Evolutionary conservation across 768 basidiomycete species (phyloP).

Genomic region (Collybia mongolica): DNA sequence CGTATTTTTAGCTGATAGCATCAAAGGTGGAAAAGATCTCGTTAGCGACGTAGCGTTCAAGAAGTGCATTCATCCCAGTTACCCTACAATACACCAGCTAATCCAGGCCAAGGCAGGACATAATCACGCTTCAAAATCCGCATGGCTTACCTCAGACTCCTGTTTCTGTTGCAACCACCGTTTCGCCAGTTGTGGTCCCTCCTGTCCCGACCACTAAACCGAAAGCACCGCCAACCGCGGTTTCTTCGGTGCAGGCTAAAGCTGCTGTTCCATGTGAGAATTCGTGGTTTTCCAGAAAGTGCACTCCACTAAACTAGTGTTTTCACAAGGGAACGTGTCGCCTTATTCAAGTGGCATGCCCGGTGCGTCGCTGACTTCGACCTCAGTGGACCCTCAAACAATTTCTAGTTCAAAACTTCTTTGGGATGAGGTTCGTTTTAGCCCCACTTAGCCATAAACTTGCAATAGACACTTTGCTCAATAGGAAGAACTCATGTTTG

Average conservation of each 20-base stretch:
- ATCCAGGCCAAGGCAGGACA: conserved; percentile 59
- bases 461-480: not conserved
- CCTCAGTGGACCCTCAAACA: conserved; percentile 76
- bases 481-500: conserved; percentile 97
- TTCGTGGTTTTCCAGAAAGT: not conserved
- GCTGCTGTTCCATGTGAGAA: conserved; percentile 64
- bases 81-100: conserved; percentile 5
- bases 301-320: not conserved
- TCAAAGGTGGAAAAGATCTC: conserved; percentile 85
- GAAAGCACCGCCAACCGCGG: conserved; percentile 31
- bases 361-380: conserved; percentile 93
- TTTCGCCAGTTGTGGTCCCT: conserved; percentile 26
- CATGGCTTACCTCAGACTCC: conserved; percentile 72
- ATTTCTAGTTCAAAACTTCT: conserved; percentile 68
- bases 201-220: conserved; percentile 27
- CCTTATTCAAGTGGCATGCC: conserved; percentile 88
- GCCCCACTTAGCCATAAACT: not conserved
- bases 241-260: conserved; percentile 46
- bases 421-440: conserved; percentile 80
- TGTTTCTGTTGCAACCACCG: conserved; percentile 23
- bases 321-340: conserved; percentile 75
- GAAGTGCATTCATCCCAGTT: conserved; percentile 45
- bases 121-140: conserved; percentile 93
- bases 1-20: conserved; percentile 89
- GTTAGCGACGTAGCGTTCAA: conserved; percentile 83